These are phyloP conservation scores for Claviceps humidiphila DNA, from an alignment of 2,329 filamentous ascomycete species.

Conservation along the genomic window DNA sequence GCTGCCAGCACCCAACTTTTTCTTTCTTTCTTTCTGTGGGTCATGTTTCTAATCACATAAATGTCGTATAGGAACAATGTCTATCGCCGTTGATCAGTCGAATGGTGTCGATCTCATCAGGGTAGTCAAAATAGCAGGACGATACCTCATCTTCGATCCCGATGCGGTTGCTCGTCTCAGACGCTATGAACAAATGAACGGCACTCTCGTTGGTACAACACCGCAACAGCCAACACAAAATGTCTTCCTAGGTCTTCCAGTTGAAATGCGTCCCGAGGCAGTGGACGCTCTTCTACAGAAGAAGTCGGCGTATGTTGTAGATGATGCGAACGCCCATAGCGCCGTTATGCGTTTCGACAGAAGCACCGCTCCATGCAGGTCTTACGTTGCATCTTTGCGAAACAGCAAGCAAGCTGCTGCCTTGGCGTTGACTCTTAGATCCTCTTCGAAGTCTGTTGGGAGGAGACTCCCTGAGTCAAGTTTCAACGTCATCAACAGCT, in stretches of 20 bases:
- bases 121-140: slow-evolving; percentile 67
- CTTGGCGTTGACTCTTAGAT: slow-evolving; percentile 25
- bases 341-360: slow-evolving; percentile 42
- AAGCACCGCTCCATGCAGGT: slow-evolving; percentile 40
- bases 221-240: slow-evolving; percentile 93
- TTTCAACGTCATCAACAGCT: not conserved
- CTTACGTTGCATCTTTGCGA: slow-evolving; percentile 48
- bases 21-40: not conserved
- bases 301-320: slow-evolving; percentile 63
- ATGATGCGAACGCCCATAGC: slow-evolving; percentile 62
- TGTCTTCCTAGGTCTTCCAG: slow-evolving; percentile 75
- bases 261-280: slow-evolving; percentile 87
- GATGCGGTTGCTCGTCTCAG: slow-evolving; percentile 67
- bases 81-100: not conserved
- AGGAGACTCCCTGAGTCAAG: slow-evolving; percentile 10
- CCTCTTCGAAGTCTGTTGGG: slow-evolving; percentile 21
- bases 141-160: slow-evolving; percentile 83
- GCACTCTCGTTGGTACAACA: slow-evolving; percentile 73
- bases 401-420: slow-evolving; percentile 29
- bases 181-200: slow-evolving; percentile 69
- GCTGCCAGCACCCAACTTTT: not conserved
- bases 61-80: not conserved
- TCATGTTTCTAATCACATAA: not conserved
- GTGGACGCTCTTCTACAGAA: slow-evolving; percentile 67
- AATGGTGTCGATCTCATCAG: slow-evolving; percentile 39